Evolutionary conservation across 1,284 basidiomycete genomes (phyloP), one percentile per base, ranked within the genome.

Genomic region (Ganoderma multipileum): DNA sequence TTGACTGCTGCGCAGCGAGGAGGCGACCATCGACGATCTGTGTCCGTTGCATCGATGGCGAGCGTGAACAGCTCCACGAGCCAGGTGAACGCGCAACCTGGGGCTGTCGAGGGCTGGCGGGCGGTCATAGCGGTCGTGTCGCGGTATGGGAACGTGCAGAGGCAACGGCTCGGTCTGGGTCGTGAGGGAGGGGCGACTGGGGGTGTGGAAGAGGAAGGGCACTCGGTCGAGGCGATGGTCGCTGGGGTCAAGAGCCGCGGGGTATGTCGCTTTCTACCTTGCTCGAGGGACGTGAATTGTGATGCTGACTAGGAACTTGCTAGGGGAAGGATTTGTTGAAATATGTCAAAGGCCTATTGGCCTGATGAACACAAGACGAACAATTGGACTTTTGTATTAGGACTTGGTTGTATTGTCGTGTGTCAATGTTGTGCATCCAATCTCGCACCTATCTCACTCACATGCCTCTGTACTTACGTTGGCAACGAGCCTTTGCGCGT

Each of bases 31-130:
- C 68, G 73, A 77, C 72, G 60, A 66, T 66, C 75, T 61, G 38
- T 54, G 47, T 81, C 81, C 1, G 73, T 71, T 26, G 75, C 80
- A 23, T 81, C 82, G 12, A 41, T 74, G 47, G 71, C 73, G 36
- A 70, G 63, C 39, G 70, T 70, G 30, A 72, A 64, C 50, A 52
- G 63, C 41, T 74, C 72, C 11, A 41, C 77, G 39, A 23, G 20
- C 38, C 80, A 81, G 39, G 63, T 79, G 44, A 80, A 76, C 36
- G 77, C 70, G 3, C 76, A 73, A 65, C 74, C 71, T 41, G 79
- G 76, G 9, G 77, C 81, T 6, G 73, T 91, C n/a, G 93, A 95
- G 76, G 93, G 93, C 8, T 95, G 93, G 93, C 84, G 89, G 54
- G 92, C 91, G 7, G 86, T 92, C 20, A 78, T 94, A 71, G 86